Conservation (phyloP, 306 rosid species). For the Astragalus membranaceus region DNA sequence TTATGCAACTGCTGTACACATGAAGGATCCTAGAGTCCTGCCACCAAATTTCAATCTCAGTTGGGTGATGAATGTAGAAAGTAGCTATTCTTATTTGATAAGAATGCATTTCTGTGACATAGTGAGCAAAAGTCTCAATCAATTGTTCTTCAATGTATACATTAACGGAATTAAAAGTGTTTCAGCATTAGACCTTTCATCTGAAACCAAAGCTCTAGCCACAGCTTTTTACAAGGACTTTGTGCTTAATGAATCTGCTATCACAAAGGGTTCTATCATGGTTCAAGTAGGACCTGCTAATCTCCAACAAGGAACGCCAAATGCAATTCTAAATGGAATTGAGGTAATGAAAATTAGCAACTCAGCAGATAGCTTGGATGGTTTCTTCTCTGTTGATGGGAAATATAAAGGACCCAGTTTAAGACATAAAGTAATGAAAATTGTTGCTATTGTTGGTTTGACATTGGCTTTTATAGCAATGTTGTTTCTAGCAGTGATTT, state of each 20-base stretch:
- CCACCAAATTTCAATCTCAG: constrained; percentile 53
- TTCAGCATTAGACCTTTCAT: constrained; percentile 51
- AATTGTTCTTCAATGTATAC: constrained; percentile 55
- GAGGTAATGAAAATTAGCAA: constrained; percentile 81
- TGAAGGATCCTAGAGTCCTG: constrained; percentile 37
- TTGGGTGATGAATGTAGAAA: constrained; percentile 64
- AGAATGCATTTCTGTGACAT: constrained; percentile 89
- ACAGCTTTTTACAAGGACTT: constrained; percentile 61
- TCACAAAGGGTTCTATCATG: constrained; percentile 41
- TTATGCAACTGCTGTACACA: constrained; percentile 45
- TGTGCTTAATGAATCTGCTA: constrained; percentile 30
- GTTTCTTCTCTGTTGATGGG: constrained; percentile 43
- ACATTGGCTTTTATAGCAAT: constrained; percentile 33
- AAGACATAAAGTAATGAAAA: constrained; percentile 10
- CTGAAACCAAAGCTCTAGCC: constrained; percentile 44
- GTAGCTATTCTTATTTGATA: constrained; percentile 53
- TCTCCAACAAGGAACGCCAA: constrained; percentile 24
- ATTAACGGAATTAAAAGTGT: constrained; percentile 47
- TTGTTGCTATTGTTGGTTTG: constrained; percentile 41
- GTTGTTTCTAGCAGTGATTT: constrained; percentile 27
- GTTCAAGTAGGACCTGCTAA: constrained; percentile 55
- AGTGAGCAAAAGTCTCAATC: constrained; percentile 41
- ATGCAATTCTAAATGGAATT: constrained; percentile 72
- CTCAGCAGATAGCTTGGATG: constrained; percentile 50
- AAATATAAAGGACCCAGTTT: constrained; percentile 35